Percentiles rank a stretch among this genome's conserved stretches.
Evolutionary conservation across 176 grass and related monocot species (phyloP).

Genomic region (Aegilops umbellulata): DNA sequence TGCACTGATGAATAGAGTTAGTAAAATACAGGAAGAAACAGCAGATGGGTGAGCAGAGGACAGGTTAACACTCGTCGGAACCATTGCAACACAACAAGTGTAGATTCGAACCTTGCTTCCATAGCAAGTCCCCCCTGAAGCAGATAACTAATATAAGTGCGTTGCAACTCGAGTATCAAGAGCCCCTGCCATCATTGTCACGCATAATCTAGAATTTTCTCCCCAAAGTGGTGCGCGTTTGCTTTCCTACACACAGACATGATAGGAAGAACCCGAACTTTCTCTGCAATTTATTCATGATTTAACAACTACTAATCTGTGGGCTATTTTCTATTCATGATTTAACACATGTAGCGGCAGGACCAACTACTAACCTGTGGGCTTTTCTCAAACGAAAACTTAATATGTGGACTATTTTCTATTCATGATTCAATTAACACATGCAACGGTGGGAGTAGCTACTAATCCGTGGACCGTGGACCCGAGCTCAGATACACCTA

Average conservation of each 20-base stretch:
- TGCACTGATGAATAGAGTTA: not conserved
- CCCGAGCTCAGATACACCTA: too few relatives aligned
- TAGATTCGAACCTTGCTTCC: not conserved
- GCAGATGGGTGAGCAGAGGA: not conserved
- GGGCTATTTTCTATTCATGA: too few relatives aligned
- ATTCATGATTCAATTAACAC: too few relatives aligned
- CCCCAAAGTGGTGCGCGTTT: not conserved
- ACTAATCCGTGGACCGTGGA: too few relatives aligned
- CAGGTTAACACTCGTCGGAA: not conserved
- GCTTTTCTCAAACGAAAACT: too few relatives aligned
- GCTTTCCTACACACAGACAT: not conserved
- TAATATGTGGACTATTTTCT: too few relatives aligned
- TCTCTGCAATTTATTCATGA: not conserved
- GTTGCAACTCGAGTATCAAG: not conserved
- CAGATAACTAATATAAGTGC: not conserved
- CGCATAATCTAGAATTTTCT: slow-evolving; percentile 14
- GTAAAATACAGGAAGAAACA: not conserved
- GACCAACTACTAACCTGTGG: too few relatives aligned
- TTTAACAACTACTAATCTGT: too few relatives aligned
- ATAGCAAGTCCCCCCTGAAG: not conserved
- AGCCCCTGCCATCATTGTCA: not conserved
- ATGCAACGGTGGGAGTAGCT: too few relatives aligned
- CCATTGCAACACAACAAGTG: not conserved
- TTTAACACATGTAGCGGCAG: too few relatives aligned
- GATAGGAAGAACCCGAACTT: not conserved